phyloP scores from a whole-genome alignment of 345 rosid genomes.

The Diplotaxis tenuifolia region DNA sequence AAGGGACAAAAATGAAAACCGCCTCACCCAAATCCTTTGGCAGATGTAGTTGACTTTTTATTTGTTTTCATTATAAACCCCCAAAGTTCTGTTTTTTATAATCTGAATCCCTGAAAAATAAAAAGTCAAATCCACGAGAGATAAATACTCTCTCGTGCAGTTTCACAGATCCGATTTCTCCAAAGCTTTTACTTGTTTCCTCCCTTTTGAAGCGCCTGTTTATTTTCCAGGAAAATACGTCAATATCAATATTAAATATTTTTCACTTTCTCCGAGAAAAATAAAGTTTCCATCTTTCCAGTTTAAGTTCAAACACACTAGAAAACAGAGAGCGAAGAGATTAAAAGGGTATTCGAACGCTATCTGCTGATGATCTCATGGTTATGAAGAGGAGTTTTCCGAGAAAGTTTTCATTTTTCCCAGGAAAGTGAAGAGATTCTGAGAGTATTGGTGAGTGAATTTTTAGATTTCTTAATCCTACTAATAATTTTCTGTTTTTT shows the following conservation, averaged over 20 bases:
- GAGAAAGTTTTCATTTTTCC: constrained; percentile 31
- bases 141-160: constrained; percentile 24
- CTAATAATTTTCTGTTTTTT: neutral
- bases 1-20: constrained; percentile 32
- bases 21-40: constrained; percentile 26
- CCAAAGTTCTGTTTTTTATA: neutral
- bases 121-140: constrained; percentile 37
- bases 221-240: constrained; percentile 18
- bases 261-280: constrained; percentile 11
- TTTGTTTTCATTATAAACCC: constrained; percentile 28
- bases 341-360: neutral
- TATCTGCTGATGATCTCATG: constrained; percentile 20
- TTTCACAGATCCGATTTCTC: constrained; percentile 40
- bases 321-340: neutral
- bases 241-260: neutral
- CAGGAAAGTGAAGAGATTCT: constrained; percentile 25
- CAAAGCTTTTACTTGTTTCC: constrained; percentile 17
- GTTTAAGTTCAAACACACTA: constrained; percentile 5
- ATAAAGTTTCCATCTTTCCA: constrained; percentile 20
- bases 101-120: constrained; percentile 14
- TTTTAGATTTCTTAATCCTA: neutral
- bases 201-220: constrained; percentile 11
- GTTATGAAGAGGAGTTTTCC: constrained; percentile 26
- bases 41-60: constrained; percentile 40
- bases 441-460: constrained; percentile 16